Base-by-base conservation (phyloP, 768 basidiomycete genomes). In the Russula brevipes region DNA sequence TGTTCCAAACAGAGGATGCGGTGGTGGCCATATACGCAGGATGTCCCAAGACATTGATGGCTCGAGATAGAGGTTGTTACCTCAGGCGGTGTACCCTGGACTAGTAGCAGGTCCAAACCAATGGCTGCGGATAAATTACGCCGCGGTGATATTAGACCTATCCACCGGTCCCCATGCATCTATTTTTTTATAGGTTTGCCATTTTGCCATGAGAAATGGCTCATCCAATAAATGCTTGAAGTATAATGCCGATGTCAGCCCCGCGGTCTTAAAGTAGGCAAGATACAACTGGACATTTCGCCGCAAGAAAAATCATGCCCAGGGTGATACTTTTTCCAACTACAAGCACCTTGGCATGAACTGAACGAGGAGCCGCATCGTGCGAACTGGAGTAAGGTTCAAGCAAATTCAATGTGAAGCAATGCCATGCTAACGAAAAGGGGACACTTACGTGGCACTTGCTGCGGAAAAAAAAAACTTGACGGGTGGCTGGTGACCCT, bases 61-160 rank as follows among this genome's bases (percentile, higher is more conserved):
- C 70, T 96, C 93, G 74, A 98, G 98, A 51, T 97, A 94, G 2
- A 94, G 97, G 70, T 99, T 99, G 1, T 91, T 95, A 2, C 98
- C 96, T 1, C 97, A 97, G 10, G 95, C 97, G 57, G 98, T 94
- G 71, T 88, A 99, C 12, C 92, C 96, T 4, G 90, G 87, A 45
- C 93, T 94, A 19, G 51, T 31, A 69, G 59, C 24, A 52, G 31
- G 8, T 30, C 16, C 31, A n/a, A 57, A 54, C 24, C 24, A 24
- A 24, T 24, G 12, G 55, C 53, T 51, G n/a, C 24, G 35, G 46
- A 14, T n/a, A 17, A 39, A 14, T 30, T 1, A 14, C 2, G 12
- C 30, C 24, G 54, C 60, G 50, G 53, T 52, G 16, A 35, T 54
- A 62, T 49, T 30, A 17, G 16, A 33, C 49, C 80, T 88, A 76